Evolutionary conservation across 1,284 basidiomycete species (phyloP).

Genomic region (Microbotryum intermedium): DNA sequence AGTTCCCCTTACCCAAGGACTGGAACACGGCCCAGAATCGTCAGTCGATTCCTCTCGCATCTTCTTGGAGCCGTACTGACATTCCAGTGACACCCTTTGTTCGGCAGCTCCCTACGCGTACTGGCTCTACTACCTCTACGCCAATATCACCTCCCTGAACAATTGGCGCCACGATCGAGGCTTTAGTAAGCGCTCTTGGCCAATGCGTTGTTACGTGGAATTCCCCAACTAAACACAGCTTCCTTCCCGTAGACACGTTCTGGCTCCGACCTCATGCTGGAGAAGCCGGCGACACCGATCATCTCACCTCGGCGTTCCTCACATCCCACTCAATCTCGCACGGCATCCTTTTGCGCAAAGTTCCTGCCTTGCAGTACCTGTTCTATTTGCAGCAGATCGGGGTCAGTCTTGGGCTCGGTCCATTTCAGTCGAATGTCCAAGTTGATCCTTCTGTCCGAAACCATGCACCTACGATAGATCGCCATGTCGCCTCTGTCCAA

Average conservation of each 20-base stretch:
- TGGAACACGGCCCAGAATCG: constrained; percentile 88
- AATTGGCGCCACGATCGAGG: constrained; percentile 78
- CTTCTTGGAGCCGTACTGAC: constrained; percentile 1
- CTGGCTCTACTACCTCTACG: constrained; percentile 96
- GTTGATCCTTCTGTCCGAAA: too few species aligned
- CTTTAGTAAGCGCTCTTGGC: constrained; percentile 62
- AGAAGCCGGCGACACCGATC: constrained; percentile 97
- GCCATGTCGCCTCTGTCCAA: constrained; percentile 98
- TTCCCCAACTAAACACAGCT: not conserved
- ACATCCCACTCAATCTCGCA: constrained; percentile 98
- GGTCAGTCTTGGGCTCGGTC: not conserved
- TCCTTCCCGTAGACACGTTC: constrained; percentile 63
- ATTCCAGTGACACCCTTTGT: not conserved
- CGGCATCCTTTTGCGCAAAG: constrained; percentile 93
- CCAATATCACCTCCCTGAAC: constrained; percentile 90
- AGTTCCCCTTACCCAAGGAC: constrained; percentile 85
- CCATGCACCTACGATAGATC: constrained; percentile 42
- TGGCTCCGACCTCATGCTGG: constrained; percentile 95
- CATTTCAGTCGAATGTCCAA: not conserved
- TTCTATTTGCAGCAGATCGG: constrained; percentile 97
- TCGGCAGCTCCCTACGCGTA: constrained; percentile 20
- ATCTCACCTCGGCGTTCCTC: constrained; percentile 89
- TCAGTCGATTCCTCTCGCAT: constrained; percentile 80
- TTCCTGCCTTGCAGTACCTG: constrained; percentile 62
- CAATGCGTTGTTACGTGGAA: not conserved